Evolutionary conservation across 2,329 filamentous ascomycete species (phyloP).

Genomic region (Graphilbum fragrans): DNA sequence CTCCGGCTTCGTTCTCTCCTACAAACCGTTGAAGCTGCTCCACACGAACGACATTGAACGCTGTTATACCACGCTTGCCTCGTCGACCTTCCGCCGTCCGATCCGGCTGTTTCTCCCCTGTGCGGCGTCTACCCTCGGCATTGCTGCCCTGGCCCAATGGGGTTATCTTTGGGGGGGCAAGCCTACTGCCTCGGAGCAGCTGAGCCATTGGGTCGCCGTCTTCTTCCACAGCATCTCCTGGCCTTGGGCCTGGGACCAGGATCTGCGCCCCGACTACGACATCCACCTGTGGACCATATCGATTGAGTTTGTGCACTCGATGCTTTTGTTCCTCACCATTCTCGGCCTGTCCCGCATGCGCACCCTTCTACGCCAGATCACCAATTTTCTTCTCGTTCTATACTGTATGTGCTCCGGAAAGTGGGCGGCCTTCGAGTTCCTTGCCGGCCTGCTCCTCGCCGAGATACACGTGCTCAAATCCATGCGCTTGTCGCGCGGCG

Average conservation of each 20-base stretch:
- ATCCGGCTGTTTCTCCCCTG: conserved; percentile 34
- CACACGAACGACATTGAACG: conserved; percentile 23
- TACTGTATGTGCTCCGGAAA: conserved; percentile 26
- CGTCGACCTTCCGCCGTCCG: conserved; percentile 32
- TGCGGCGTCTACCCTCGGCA: conserved; percentile 26
- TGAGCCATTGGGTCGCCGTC: conserved; percentile 17
- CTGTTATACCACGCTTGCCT: conserved; percentile 27
- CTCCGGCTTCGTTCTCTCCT: conserved; percentile 34
- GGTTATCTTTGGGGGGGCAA: conserved; percentile 16
- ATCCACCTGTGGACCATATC: conserved; percentile 36
- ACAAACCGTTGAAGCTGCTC: conserved; percentile 28
- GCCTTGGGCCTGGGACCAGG: conserved; percentile 22
- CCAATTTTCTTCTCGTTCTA: conserved; percentile 19
- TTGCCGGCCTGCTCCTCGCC: conserved; percentile 31
- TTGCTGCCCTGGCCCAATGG: conserved; percentile 21
- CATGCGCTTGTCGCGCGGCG: conserved; percentile 1
- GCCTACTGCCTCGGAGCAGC: conserved; percentile 14
- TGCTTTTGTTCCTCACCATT: conserved; percentile 28
- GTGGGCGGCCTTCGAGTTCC: conserved; percentile 32
- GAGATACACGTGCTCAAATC: conserved; percentile 27
- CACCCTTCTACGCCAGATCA: conserved; percentile 17
- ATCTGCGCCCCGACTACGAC: conserved; percentile 25
- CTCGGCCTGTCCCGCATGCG: conserved; percentile 23
- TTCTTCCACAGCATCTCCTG: conserved; percentile 21
- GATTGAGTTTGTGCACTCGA: conserved; percentile 32